Conservation (phyloP, 148 eudicot genomes). For the Rhododendron kiyosumense region DNA sequence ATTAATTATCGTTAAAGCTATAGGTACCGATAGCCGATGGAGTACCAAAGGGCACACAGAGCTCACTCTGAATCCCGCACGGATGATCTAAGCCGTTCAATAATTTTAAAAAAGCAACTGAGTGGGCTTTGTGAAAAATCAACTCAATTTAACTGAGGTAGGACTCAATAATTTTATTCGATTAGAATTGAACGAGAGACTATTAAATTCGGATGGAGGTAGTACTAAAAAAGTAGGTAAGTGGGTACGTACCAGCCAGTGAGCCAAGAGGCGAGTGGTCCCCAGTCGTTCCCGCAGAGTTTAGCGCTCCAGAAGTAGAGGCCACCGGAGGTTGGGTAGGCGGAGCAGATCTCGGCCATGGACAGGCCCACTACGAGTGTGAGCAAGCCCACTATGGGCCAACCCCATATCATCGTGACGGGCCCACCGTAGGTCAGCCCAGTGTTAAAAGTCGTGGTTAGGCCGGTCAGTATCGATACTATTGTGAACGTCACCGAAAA, state of each 20-base stretch:
- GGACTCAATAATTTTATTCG: too few species aligned
- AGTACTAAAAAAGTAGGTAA: neutral
- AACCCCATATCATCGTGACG: slow-evolving; percentile 60
- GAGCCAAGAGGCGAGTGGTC: slow-evolving; percentile 68
- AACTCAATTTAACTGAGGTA: too few species aligned
- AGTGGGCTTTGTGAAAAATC: too few species aligned
- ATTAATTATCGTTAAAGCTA: neutral
- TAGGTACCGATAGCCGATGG: too few species aligned
- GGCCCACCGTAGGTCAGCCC: slow-evolving; percentile 72
- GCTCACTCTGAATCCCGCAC: too few species aligned
- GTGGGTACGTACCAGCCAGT: slow-evolving; percentile 70
- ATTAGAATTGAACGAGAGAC: too few species aligned
- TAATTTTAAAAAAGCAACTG: too few species aligned
- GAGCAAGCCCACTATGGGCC: slow-evolving; percentile 56
- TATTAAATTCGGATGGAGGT: too few species aligned
- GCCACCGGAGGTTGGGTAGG: slow-evolving; percentile 72
- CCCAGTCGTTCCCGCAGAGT: slow-evolving; percentile 47
- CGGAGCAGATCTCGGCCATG: slow-evolving; percentile 80
- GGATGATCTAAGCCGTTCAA: too few species aligned
- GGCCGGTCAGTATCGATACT: slow-evolving; percentile 59
- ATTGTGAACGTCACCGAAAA: slow-evolving; percentile 69
- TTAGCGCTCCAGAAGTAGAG: slow-evolving; percentile 78
- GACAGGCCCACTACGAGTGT: slow-evolving; percentile 60
- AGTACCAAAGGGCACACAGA: too few species aligned
- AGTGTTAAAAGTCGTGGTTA: slow-evolving; percentile 47